Conservation (phyloP, 202 grass and related monocot species). For the Setaria italica region DNA sequence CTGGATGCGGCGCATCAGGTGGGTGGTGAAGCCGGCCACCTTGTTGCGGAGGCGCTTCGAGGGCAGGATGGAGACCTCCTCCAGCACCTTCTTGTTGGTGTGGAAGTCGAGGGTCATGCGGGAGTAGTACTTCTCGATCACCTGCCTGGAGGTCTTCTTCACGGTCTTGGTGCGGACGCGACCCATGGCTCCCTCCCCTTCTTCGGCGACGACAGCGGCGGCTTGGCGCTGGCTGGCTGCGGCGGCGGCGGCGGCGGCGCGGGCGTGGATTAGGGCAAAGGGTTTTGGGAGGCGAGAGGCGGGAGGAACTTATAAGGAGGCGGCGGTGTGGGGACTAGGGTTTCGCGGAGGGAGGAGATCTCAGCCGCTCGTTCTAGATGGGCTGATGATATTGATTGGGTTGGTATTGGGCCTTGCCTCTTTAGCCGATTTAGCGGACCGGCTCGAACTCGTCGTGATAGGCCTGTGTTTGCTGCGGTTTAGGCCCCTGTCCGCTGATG, state of each 20-base stretch:
- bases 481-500: too few species aligned
- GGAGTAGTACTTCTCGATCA: constrained; percentile 67
- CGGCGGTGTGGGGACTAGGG: constrained; percentile 22
- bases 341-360: background rate
- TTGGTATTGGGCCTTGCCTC: background rate
- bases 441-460: constrained; percentile 3
- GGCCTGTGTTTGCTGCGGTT: too few species aligned
- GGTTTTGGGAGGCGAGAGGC: background rate
- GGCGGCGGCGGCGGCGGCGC: background rate
- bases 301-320: background rate
- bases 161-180: constrained; percentile 70
- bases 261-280: background rate
- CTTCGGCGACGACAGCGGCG: constrained; percentile 1
- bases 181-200: constrained; percentile 45
- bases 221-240: background rate
- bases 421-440: background rate
- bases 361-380: background rate
- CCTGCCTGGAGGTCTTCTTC: constrained; percentile 68
- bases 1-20: constrained; percentile 68
- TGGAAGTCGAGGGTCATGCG: constrained; percentile 69
- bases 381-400: background rate
- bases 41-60: constrained; percentile 71
- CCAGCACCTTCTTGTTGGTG: constrained; percentile 67
- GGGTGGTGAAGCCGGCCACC: constrained; percentile 63
- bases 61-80: constrained; percentile 63